These are phyloP conservation scores for barley (Hordeum vulgare) DNA, from an alignment of 176 grass and related monocot species.

Conservation along the genomic window DNA sequence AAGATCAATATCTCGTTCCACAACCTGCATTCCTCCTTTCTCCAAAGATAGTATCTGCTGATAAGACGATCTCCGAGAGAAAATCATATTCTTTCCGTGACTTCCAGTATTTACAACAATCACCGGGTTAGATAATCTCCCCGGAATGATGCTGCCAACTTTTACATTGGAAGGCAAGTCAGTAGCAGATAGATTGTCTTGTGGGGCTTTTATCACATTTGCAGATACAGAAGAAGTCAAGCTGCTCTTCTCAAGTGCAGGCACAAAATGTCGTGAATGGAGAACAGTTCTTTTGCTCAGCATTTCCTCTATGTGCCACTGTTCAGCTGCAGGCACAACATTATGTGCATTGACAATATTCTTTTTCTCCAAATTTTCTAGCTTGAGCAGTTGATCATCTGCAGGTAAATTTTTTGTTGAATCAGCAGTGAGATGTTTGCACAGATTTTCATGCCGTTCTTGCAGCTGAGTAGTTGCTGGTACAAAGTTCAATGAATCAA, in stretches of 20 bases:
- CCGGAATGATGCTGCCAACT: slow-evolving; percentile 22
- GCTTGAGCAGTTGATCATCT: slow-evolving; percentile 17
- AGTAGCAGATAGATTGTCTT: slow-evolving; percentile 30
- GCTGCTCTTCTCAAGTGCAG: slow-evolving; percentile 39
- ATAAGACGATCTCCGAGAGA: slow-evolving; percentile 84
- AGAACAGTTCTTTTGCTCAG: slow-evolving; percentile 17
- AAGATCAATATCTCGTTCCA: slow-evolving; percentile 80
- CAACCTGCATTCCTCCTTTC: slow-evolving; percentile 73
- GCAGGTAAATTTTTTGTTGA: not conserved
- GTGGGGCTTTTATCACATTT: slow-evolving; percentile 35
- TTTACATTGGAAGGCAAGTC: slow-evolving; percentile 28
- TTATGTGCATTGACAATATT: slow-evolving; percentile 23
- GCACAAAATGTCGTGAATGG: slow-evolving; percentile 38
- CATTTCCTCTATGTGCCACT: not conserved
- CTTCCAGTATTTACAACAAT: slow-evolving; percentile 87
- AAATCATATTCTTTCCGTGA: slow-evolving; percentile 65
- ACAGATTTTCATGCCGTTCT: slow-evolving; percentile 16
- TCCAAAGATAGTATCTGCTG: slow-evolving; percentile 87
- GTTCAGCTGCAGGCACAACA: slow-evolving; percentile 22
- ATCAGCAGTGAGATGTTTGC: slow-evolving; percentile 19
- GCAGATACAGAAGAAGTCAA: slow-evolving; percentile 56
- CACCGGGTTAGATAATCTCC: slow-evolving; percentile 31
- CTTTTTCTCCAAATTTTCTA: slow-evolving; percentile 16
- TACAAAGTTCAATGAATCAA: slow-evolving; percentile 46
- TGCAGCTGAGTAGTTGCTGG: slow-evolving; percentile 27